Conservation (phyloP, 371 early-diverging fungal genomes). For the Mucor indicus region DNA sequence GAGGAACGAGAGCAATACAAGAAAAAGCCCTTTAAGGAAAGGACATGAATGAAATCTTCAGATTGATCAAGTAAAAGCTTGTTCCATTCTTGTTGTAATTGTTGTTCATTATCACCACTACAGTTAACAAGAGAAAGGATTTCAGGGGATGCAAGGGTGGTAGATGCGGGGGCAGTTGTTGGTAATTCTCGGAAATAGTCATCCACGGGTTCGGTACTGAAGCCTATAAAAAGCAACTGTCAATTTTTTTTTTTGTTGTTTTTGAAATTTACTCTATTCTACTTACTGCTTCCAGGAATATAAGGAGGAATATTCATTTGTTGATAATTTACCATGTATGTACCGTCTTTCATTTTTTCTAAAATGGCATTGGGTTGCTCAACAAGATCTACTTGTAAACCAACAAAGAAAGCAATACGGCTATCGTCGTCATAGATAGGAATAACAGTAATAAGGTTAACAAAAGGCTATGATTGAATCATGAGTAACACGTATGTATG, state of each 20-base stretch:
- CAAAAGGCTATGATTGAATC: constrained; percentile 55
- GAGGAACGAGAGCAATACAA: constrained; percentile 54
- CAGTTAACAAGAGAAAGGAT: constrained; percentile 25
- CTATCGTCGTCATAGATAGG: constrained; percentile 49
- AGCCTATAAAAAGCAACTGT: too few relatives aligned
- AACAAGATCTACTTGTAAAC: constrained; percentile 69
- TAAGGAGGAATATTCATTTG: constrained; percentile 36
- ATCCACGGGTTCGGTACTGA: constrained; percentile 25
- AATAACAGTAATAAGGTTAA: constrained; percentile 69
- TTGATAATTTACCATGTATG: constrained; percentile 57
- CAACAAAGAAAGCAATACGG: constrained; percentile 62
- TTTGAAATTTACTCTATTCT: neutral
- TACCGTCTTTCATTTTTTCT: constrained; percentile 56
- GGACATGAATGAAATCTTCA: constrained; percentile 59
- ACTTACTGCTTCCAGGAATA: constrained; percentile 27
- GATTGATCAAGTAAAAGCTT: constrained; percentile 38
- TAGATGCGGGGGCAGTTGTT: constrained; percentile 10
- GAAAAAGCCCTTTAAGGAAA: constrained; percentile 64
- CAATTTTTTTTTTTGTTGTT: neutral
- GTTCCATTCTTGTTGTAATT: constrained; percentile 40
- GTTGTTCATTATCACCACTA: constrained; percentile 25
- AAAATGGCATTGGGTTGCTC: constrained; percentile 70
- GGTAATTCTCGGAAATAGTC: constrained; percentile 38
- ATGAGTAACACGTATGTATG: neutral
- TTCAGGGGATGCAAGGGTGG: constrained; percentile 14